Evolutionary conservation across 129 eudicot genomes (phyloP), one percentile per base, ranked within the genome.

Genomic region (Lactuca saligna): DNA sequence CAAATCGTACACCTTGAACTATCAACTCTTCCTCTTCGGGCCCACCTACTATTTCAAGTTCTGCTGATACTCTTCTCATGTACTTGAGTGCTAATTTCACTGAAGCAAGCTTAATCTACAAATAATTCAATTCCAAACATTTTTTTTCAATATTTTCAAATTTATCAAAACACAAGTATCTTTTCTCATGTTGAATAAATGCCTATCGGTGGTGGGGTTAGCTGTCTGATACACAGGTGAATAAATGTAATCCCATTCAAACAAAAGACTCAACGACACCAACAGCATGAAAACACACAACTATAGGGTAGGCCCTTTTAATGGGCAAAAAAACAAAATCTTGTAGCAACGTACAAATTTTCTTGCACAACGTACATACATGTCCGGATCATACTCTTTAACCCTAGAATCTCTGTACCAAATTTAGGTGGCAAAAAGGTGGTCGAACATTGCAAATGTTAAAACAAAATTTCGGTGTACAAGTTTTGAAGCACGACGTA

Each of bases 21-120:
- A 92, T 92, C 51, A 92, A 81, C 69, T 92, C 98, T 75, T 92
- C 98, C 77, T 92, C 98, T 67, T 92, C 98, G 8, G 91, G 98
- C 59, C 98, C 89, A 10, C 81, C 85, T 3, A 82, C 98, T 15
- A 55, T 77, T 78, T 88, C 96, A 3, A 92, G 89, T 79, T 86
- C 98, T 44, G 89, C 89, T 3, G 94, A 88, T 33, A 92, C 95
- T 77, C 98, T 84, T 77, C 78, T 86, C 98, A 92, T 88, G 95
- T 88, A 88, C 82, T 88, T 92, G 91, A 92, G 79, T 48, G 98
- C 98, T 68, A 92, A 81, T 73, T 88, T 86, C 33, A 88, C 98
- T 1, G 98, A 92, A 54, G 96, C 98, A 79, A 88, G 91, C 88
- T 92, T 92, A 68, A 92, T 88, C 98, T 92, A 78, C 81, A 84